Conservation (phyloP, 1,139 yeast species). For the Candida gigantensis region DNA sequence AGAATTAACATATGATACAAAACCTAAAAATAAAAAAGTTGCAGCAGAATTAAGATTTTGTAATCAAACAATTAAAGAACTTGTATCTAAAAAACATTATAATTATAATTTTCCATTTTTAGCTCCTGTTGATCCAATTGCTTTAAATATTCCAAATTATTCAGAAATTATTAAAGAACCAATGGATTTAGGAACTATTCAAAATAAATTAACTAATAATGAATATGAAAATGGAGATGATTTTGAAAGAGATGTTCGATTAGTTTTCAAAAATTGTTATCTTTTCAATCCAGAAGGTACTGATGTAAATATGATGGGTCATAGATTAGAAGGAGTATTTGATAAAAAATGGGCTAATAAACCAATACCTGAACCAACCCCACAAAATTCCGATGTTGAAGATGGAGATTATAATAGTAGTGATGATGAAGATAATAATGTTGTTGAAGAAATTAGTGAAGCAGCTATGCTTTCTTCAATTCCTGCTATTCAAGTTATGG, state of each 20-base stretch:
- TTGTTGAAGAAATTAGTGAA: constrained; percentile 77
- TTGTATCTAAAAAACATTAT: constrained; percentile 80
- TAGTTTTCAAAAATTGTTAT: constrained; percentile 87
- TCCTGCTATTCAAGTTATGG: constrained; percentile 87
- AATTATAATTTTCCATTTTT: constrained; percentile 86
- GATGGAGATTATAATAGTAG: constrained; percentile 46
- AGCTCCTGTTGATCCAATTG: constrained; percentile 94
- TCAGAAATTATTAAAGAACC: constrained; percentile 84
- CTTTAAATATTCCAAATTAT: constrained; percentile 89
- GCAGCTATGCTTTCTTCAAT: constrained; percentile 64
- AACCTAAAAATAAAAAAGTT: constrained; percentile 89
- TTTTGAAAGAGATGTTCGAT: constrained; percentile 77
- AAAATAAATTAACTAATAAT: constrained; percentile 77
- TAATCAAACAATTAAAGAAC: constrained; percentile 77
- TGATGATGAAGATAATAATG: constrained; percentile 59
- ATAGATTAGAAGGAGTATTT: constrained; percentile 79
- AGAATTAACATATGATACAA: constrained; percentile 85
- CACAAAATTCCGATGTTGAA: constrained; percentile 36
- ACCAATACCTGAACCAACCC: constrained; percentile 72
- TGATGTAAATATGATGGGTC: constrained; percentile 95
- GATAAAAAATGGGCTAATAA: constrained; percentile 87
- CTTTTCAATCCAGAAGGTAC: constrained; percentile 93
- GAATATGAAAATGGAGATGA: constrained; percentile 88
- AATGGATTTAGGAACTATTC: constrained; percentile 91
- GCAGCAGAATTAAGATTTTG: constrained; percentile 90